Evolutionary conservation across 2,329 filamentous ascomycete genomes (phyloP).

Genomic region (Fusarium sp.): DNA sequence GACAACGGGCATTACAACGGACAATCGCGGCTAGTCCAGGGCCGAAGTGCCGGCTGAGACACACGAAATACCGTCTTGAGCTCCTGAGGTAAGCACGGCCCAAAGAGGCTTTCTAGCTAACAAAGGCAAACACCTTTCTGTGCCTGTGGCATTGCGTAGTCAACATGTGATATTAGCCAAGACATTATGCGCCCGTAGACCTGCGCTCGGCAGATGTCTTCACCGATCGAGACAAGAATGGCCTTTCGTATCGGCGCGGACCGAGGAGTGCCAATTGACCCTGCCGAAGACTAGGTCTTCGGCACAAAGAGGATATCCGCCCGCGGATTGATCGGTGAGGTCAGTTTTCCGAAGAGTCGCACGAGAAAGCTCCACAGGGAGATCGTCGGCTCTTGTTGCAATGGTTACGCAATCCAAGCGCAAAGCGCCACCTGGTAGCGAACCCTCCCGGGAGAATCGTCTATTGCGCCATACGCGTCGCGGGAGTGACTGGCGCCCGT

Average conservation of each 20-base stretch:
- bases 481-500: neutral
- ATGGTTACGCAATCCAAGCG: neutral
- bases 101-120: too few species aligned
- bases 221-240: too few species aligned
- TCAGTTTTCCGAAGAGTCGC: neutral
- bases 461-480: constrained; percentile 1
- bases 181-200: neutral
- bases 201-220: constrained; percentile 4
- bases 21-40: too few species aligned
- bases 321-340: neutral
- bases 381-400: too few species aligned
- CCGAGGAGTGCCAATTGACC: neutral
- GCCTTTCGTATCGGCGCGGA: too few species aligned
- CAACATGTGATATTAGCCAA: too few species aligned
- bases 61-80: too few species aligned
- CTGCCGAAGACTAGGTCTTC: neutral
- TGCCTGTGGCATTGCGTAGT: too few species aligned
- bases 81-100: too few species aligned
- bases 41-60: too few species aligned
- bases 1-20: constrained; percentile 21
- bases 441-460: too few species aligned
- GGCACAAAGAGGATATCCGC: neutral
- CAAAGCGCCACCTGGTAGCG: neutral
- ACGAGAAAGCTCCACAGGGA: neutral
- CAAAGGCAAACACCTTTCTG: too few species aligned